Conservation (phyloP, 2,329 filamentous ascomycete genomes). For the Onygenales sp. region DNA sequence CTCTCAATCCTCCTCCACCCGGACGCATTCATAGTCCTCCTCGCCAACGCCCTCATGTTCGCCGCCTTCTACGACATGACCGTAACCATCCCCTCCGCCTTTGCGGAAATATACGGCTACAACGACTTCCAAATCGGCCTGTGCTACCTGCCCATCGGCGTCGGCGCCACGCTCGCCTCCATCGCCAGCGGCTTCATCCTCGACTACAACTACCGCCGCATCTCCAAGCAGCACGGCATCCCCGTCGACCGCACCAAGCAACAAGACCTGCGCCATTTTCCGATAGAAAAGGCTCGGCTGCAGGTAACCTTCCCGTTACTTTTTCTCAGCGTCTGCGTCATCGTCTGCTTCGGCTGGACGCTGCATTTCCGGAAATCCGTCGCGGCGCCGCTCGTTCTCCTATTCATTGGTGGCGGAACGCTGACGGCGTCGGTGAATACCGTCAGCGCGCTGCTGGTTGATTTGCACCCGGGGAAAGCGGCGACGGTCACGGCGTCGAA, state of each 20-base stretch:
- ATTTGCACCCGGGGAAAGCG: slow-evolving; percentile 41
- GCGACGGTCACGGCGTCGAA: slow-evolving; percentile 45
- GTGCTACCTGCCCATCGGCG: slow-evolving; percentile 22
- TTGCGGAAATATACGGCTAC: slow-evolving; percentile 37
- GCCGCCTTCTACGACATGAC: slow-evolving; percentile 40
- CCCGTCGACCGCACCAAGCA: slow-evolving; percentile 49
- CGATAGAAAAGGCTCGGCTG: slow-evolving; percentile 36
- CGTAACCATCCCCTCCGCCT: slow-evolving; percentile 37
- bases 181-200: slow-evolving; percentile 45
- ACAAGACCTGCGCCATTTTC: slow-evolving; percentile 42
- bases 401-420: slow-evolving; percentile 44
- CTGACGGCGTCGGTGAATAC: slow-evolving; percentile 41
- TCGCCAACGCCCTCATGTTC: slow-evolving; percentile 35
- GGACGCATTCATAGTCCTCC: slow-evolving; percentile 27
- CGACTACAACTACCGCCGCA: slow-evolving; percentile 64
- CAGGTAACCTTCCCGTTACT: slow-evolving; percentile 23
- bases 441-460: slow-evolving; percentile 43
- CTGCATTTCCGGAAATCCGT: slow-evolving; percentile 40
- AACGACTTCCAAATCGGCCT: slow-evolving; percentile 38
- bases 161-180: slow-evolving; percentile 11
- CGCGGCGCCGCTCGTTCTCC: slow-evolving; percentile 40
- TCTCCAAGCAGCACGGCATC: slow-evolving; percentile 53
- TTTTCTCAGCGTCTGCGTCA: slow-evolving; percentile 15
- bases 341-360: slow-evolving; percentile 43
- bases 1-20: slow-evolving; percentile 27